These are phyloP conservation scores for Podospora anserina DNA, from an alignment of 495 filamentous ascomycete species.

Conservation along the genomic window DNA sequence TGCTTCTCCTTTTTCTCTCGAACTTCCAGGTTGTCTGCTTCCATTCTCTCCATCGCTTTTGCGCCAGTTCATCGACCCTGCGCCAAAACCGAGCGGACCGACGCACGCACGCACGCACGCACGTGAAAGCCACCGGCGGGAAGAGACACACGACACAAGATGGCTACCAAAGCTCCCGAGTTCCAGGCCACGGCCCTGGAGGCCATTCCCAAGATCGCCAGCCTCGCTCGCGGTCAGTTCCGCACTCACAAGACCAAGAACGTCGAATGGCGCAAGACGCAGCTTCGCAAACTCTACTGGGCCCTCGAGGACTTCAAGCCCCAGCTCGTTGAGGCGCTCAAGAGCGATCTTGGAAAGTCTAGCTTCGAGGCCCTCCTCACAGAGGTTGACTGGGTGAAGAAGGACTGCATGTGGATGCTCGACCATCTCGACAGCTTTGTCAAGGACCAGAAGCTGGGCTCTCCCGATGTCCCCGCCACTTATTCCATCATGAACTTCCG, in stretches of 20 bases:
- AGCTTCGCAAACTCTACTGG: constrained; percentile 94
- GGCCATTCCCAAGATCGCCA: constrained; percentile 58
- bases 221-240: constrained; percentile 61
- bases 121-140: background rate
- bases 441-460: constrained; percentile 68
- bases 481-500: constrained; percentile 67
- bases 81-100: background rate
- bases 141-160: constrained; percentile 15
- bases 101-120: too few species aligned
- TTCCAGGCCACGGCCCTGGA: constrained; percentile 67
- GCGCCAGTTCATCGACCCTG: background rate
- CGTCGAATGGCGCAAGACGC: constrained; percentile 73
- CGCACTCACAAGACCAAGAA: constrained; percentile 74
- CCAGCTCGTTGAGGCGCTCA: constrained; percentile 65
- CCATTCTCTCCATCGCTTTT: background rate
- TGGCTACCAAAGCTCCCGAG: constrained; percentile 47
- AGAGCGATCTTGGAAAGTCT: constrained; percentile 71
- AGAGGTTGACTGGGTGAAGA: constrained; percentile 69
- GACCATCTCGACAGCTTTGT: constrained; percentile 76
- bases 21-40: too few species aligned
- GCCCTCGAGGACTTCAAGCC: constrained; percentile 73
- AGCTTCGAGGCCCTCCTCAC: constrained; percentile 64
- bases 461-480: constrained; percentile 60
- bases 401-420: constrained; percentile 73
- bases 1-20: background rate